Evolutionary conservation across 805 yeast genomes (phyloP), one percentile per base, ranked within the genome.

Genomic region (Lipomyces chichibuensis): DNA sequence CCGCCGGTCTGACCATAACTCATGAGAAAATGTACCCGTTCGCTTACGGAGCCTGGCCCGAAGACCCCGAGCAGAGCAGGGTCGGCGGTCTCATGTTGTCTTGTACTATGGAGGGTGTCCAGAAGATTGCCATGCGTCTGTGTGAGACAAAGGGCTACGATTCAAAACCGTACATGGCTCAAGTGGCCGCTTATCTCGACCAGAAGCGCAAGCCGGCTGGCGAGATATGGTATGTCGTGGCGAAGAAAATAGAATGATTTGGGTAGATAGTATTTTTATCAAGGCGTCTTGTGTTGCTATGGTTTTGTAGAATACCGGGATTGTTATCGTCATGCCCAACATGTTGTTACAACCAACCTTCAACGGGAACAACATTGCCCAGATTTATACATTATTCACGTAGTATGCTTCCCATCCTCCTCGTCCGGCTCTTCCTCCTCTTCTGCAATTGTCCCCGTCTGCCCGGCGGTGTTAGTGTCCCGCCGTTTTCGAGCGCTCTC

Each of bases 401-500:
- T 43, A 43, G 49, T 5, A 5, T 11, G 25, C 11, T 43, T 43
- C 23, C n/a, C 55, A 20, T 52, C 56, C 29, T 62, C 63, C 17
- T 56, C 69, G 53, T 43, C 57, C 17, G 39, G 52, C 54, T 63
- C 49, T 20, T 54, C 63, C 29, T 37, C 55, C 32, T 43, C 62
- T 29, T 59, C 62, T 11, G 62, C 55, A 14, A 59, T 59, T 8
- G 55, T 59, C 20, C 11, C 55, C 9, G 62, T 46, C 29, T 20
- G 52, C 1, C 20, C 49, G 17, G 32, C 35, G 29, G 49, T 46
- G 3, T 39, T 51, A 23, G 27, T 17, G 11, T 43, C 57, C 72
- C 82, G 81, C 69, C 84, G 80, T 71, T 79, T 85, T 64, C 86
- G 80, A 1, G 91, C 91, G 70, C 86, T 85, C 73, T 87, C 88